Base-by-base conservation (phyloP, 306 rosid genomes). In the Lotus japonicus region DNA sequence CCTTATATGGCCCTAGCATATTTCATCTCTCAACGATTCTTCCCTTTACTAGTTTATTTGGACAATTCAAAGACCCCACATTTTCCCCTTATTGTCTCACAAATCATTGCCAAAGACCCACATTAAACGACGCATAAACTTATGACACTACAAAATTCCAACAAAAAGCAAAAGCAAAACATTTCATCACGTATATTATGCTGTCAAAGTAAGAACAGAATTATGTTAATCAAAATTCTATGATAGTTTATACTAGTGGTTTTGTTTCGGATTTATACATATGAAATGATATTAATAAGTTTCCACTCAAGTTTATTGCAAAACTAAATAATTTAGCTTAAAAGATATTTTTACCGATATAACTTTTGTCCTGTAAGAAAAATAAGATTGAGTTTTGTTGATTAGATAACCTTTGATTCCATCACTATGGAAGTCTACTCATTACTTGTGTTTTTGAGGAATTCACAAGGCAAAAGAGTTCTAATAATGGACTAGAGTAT, bases 91-190 rank as follows among this genome's bases (percentile, higher is more conserved):
- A 16, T 78, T 74, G 88, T 82, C 90, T 76, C 68, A 64, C 77
- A 80, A 76, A 88, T 88, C 81, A 88, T 91, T 84, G 71, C 79
- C 64, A 21, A 76, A 73, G 83, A 74, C 88, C 91, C 91, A 86
- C 88, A 58, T 78, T 86, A 74, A 74, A 66, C 59, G 67, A 87
- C 72, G 68, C 80, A 56, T 61, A 66, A 71, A 41, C 68, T 16
- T 53, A 64, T 72, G 72, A 19, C 50, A 69, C 71, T 77, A 84
- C 71, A 50, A 74, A 82, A 74, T 70, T 76, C 85, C 75, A 46
- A 61, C 77, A 70, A 64, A 64, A 83, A 72, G 87, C 17, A 77
- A 84, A 83, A 78, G 60, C 68, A 81, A 2, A 19, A 5, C 61
- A 62, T 73, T 74, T 61, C 49, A 56, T 68, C 59, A 43, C 13